Percentiles rank a stretch among this genome's conserved stretches.
These are phyloP conservation scores for Chenopodium album DNA, from an alignment of 148 eudicot species.

Conservation along the genomic window DNA sequence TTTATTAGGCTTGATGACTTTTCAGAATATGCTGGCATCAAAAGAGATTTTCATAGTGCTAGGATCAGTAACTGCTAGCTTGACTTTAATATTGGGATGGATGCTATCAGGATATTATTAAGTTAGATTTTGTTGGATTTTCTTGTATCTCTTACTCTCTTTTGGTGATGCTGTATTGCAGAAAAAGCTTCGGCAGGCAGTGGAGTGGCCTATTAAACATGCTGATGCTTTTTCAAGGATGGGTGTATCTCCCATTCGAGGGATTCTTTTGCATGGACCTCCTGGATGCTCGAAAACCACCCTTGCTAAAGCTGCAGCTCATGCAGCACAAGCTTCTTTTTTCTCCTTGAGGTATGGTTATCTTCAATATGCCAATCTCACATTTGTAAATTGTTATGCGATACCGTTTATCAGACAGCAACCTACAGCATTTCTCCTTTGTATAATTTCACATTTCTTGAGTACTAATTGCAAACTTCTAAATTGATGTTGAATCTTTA, in stretches of 20 bases:
- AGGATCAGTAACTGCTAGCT: not conserved
- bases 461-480: not conserved
- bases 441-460: slow-evolving; percentile 1
- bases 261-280: slow-evolving; percentile 96
- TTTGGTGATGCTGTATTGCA: slow-evolving; percentile 34
- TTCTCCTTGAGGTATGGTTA: slow-evolving; percentile 76
- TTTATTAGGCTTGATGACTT: not conserved
- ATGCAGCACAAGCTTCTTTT: slow-evolving; percentile 92
- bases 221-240: slow-evolving; percentile 70
- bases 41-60: not conserved
- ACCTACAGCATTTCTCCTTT: not conserved
- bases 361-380: not conserved
- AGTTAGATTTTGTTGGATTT: not conserved
- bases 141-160: slow-evolving; percentile 12
- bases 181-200: slow-evolving; percentile 97
- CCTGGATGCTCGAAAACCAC: slow-evolving; percentile 99
- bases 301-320: slow-evolving; percentile 96
- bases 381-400: not conserved
- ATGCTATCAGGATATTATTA: slow-evolving; percentile 6
- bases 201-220: slow-evolving; percentile 97
- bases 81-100: not conserved
- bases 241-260: slow-evolving; percentile 74
- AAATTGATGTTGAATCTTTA: slow-evolving; percentile 10
- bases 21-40: not conserved
- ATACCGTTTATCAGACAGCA: not conserved